These are phyloP conservation scores for Leucocoprinus sp. DNA, from an alignment of 768 basidiomycete species.

Conservation along the genomic window DNA sequence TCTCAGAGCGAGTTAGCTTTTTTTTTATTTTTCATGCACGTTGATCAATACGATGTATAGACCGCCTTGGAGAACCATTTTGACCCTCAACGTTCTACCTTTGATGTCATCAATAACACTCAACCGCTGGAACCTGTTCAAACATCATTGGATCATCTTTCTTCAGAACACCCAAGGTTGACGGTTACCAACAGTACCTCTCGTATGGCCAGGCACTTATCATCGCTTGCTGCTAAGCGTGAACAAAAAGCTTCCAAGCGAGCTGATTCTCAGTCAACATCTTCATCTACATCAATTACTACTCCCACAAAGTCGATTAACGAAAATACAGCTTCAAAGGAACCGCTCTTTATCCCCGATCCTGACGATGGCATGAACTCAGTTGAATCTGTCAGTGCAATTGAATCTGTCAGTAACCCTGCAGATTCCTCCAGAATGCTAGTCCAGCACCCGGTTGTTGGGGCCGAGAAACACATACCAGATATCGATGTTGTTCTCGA, in stretches of 20 bases:
- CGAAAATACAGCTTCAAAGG: not conserved
- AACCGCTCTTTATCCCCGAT: slow-evolving; percentile 9
- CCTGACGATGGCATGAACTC: slow-evolving; percentile 2
- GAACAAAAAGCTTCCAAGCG: not conserved
- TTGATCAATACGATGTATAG: slow-evolving; percentile 27
- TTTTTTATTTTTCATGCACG: not conserved
- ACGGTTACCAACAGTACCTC: slow-evolving; percentile 1
- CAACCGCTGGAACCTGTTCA: slow-evolving; percentile 13
- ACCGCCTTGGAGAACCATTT: slow-evolving; percentile 59
- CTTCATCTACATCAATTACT: not conserved
- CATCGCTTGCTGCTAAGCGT: not conserved
- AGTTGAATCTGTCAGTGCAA: not conserved
- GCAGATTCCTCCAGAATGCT: slow-evolving; percentile 11
- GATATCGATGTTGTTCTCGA: slow-evolving; percentile 13
- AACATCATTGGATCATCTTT: slow-evolving; percentile 3
- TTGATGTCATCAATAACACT: slow-evolving; percentile 32
- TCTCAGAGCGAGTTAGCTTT: slow-evolving; percentile 51
- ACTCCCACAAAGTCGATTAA: not conserved
- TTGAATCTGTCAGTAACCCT: slow-evolving; percentile 2
- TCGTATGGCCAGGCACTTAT: not conserved
- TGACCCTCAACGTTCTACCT: slow-evolving; percentile 66
- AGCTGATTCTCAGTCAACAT: not conserved
- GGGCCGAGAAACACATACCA: not conserved
- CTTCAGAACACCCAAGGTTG: not conserved
- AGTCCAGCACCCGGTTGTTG: not conserved